Conservation (phyloP, 345 rosid genomes). For the Ailanthus altissimus region DNA sequence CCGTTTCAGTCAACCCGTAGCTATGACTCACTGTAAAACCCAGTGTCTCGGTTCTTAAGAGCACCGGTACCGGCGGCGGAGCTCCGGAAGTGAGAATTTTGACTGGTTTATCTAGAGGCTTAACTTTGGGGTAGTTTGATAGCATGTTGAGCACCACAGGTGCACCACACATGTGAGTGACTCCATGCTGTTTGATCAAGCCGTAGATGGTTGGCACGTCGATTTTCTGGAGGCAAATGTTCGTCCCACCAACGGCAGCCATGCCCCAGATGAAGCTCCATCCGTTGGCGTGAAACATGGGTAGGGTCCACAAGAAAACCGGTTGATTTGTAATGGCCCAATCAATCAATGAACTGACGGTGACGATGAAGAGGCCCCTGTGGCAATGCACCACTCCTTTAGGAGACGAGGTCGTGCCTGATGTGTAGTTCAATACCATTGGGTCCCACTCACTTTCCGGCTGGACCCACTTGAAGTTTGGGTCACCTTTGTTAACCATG, state of each 20-base stretch:
- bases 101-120: conserved; percentile 25
- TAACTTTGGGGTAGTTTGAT: conserved; percentile 17
- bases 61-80: conserved; percentile 35
- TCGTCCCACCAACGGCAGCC: conserved; percentile 42
- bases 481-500: conserved; percentile 26
- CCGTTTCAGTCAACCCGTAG: conserved; percentile 41
- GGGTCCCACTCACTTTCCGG: conserved; percentile 19
- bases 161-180: conserved; percentile 41
- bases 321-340: conserved; percentile 28
- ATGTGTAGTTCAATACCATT: conserved; percentile 32
- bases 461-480: conserved; percentile 8
- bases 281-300: conserved; percentile 44
- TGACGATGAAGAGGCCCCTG: conserved; percentile 33
- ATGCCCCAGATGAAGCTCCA: conserved; percentile 41
- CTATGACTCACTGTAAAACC: conserved; percentile 39
- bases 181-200: conserved; percentile 26
- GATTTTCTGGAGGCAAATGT: conserved; percentile 37
- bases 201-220: conserved; percentile 25
- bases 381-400: conserved; percentile 39
- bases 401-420: conserved; percentile 43
- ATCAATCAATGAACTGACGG: conserved; percentile 28
- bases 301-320: conserved; percentile 39
- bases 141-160: conserved; percentile 39
- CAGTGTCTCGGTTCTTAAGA: conserved; percentile 26
- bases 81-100: conserved; percentile 34